Evolutionary conservation across 192 early-diverging fungal genomes (phyloP), one percentile per base, ranked within the genome.

Genomic region (Gonapodya prolifera): DNA sequence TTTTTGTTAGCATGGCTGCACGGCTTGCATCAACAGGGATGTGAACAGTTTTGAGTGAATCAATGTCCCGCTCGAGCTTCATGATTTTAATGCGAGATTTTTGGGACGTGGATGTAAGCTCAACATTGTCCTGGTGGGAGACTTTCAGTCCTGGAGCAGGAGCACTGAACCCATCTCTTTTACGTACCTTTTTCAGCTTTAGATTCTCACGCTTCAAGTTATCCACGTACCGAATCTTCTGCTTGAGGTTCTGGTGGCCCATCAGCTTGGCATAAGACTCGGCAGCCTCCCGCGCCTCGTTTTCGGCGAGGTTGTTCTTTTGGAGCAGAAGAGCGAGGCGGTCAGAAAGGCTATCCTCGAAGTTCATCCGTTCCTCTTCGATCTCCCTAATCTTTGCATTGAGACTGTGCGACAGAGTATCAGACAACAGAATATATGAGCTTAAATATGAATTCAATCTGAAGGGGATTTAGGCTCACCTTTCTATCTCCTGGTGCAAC

Each of bases 141-240:
- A n/a, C n/a, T n/a, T n/a, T n/a, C n/a, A n/a, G n/a, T n/a, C n/a
- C n/a, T n/a, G n/a, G n/a, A n/a, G n/a, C n/a, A n/a, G n/a, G n/a
- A n/a, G n/a, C n/a, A n/a, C n/a, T n/a, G n/a, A n/a, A n/a, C n/a
- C n/a, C n/a, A n/a, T n/a, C n/a, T n/a, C 23, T 61, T 61, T 23
- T 16, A 23, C 45, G 8, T 61, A 61, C 45, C 45, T 61, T 8
- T 32, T 73, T 73, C 28, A 73, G 71, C 71, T 73, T 73, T 8
- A 73, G 71, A 29, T 73, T 73, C 31, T 73, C 71, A 2, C 31
- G 16, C 71, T 73, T 73, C 2, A 73, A 29, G 18, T 32, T 32
- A 29, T 73, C 71, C 71, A 73, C 71, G 71, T 73, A 73, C 31
- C 32, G 18, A 32, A 73, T 73, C 31, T 73, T 73, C 71, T 73